phyloP scores from a whole-genome alignment of 2,329 filamentous ascomycete genomes.

The Colletotrichum melonis region DNA sequence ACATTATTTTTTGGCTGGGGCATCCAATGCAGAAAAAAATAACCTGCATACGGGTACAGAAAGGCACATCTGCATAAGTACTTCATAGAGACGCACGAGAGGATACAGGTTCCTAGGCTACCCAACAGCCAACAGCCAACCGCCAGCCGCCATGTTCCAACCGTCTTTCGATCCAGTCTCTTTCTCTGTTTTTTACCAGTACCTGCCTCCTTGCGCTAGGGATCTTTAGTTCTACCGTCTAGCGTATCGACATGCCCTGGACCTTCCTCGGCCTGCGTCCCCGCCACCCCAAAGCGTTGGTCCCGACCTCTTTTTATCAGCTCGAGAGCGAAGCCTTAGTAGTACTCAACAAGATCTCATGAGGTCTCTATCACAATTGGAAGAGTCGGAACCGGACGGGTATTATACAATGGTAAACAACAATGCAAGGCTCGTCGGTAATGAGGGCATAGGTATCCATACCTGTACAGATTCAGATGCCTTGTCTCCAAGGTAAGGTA shows the following conservation, averaged over 20 bases:
- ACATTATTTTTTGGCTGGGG: not conserved
- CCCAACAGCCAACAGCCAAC: not conserved
- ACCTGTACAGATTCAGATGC: no score
- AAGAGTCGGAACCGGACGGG: not conserved
- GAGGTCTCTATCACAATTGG: not conserved
- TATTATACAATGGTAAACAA: no score
- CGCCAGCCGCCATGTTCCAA: not conserved
- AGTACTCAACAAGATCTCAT: no score
- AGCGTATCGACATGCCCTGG: slow-evolving; percentile 20
- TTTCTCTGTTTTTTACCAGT: not conserved
- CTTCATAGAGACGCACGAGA: not conserved
- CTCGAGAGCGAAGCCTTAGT: not conserved
- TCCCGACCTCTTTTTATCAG: not conserved
- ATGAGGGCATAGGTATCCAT: no score
- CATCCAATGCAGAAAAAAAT: slow-evolving; percentile 3
- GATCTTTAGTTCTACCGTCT: not conserved
- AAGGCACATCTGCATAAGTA: no score
- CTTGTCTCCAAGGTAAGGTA: no score
- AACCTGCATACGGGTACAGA: not conserved
- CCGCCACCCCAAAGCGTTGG: not conserved
- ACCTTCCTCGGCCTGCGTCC: not conserved
- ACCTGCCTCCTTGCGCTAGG: not conserved
- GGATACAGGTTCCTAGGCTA: not conserved
- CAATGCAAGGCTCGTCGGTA: no score
- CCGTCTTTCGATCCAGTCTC: not conserved